A percentile compares a stretch with the other conserved stretches of the same genome.
These are phyloP conservation scores for Pyrrhoderma noxium DNA, from an alignment of 1,284 basidiomycete genomes.

Conservation along the genomic window DNA sequence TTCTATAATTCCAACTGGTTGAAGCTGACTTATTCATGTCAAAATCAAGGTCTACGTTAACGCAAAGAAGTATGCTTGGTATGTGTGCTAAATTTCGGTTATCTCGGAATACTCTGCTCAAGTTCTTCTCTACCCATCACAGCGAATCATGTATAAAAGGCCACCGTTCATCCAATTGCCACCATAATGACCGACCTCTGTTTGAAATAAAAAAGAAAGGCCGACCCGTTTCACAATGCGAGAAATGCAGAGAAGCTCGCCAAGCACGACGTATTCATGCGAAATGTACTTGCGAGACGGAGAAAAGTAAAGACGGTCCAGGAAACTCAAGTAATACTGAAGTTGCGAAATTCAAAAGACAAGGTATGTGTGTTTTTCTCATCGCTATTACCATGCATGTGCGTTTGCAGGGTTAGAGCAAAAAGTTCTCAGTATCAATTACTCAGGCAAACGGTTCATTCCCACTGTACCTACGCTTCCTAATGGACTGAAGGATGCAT, in stretches of 20 bases:
- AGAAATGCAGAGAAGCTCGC: constrained; percentile 68
- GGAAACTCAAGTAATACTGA: constrained; percentile 26
- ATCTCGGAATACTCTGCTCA: constrained; percentile 5
- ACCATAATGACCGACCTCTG: constrained; percentile 72
- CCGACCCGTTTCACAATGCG: constrained; percentile 77
- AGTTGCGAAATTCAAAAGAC: too few species aligned
- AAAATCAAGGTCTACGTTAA: constrained; percentile 59
- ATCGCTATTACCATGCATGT: too few species aligned
- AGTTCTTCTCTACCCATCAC: background rate
- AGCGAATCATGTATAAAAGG: constrained; percentile 88
- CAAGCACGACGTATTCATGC: constrained; percentile 68
- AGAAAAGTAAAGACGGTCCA: constrained; percentile 23
- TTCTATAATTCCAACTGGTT: background rate
- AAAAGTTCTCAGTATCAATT: constrained; percentile 9
- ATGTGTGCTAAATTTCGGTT: constrained; percentile 20
- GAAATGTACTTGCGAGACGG: constrained; percentile 54
- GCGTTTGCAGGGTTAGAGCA: background rate
- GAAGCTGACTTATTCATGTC: too few species aligned
- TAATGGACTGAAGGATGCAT: constrained; percentile 41
- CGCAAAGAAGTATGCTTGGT: constrained; percentile 81
- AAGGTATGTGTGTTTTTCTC: too few species aligned
- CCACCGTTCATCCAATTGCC: constrained; percentile 77
- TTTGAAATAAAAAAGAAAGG: constrained; percentile 87
- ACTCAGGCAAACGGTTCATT: constrained; percentile 30
- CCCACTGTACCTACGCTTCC: constrained; percentile 46